phyloP scores from a whole-genome alignment of 495 filamentous ascomycete genomes.

The Daldinia loculata region DNA sequence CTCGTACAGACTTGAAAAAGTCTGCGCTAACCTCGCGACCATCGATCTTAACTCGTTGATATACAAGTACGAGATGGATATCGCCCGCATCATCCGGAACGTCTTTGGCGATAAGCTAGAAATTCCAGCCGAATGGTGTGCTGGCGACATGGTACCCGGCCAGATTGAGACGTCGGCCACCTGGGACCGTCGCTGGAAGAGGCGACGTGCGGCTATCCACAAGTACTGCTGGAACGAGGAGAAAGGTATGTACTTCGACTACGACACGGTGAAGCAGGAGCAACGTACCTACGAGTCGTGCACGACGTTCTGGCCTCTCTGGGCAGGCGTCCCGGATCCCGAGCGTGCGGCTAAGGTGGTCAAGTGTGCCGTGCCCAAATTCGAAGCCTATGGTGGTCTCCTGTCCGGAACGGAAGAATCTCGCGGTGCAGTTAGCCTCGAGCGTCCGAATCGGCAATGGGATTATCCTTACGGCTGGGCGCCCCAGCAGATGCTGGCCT shows the following conservation, averaged over 20 bases:
- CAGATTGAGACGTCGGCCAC: conserved; percentile 78
- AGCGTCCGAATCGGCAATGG: conserved; percentile 93
- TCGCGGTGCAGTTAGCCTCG: conserved; percentile 78
- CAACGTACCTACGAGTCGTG: conserved; percentile 83
- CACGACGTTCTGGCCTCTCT: conserved; percentile 97
- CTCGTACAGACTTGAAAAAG: conserved; percentile 86
- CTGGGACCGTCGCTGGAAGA: conserved; percentile 88
- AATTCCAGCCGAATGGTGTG: conserved; percentile 82
- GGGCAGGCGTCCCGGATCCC: conserved; percentile 85
- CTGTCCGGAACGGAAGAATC: conserved; percentile 87
- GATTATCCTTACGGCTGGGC: conserved; percentile 99
- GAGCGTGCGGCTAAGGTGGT: conserved; percentile 82
- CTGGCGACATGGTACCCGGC: conserved; percentile 62
- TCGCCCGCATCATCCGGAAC: conserved; percentile 80
- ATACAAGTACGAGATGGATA: conserved; percentile 96
- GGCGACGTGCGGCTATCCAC: conserved; percentile 80
- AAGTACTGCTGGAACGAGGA: conserved; percentile 91
- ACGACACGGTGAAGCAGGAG: conserved; percentile 81
- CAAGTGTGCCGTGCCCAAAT: conserved; percentile 75
- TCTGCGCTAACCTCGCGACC: conserved; percentile 88
- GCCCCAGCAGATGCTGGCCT: conserved; percentile 97
- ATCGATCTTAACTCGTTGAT: conserved; percentile 92
- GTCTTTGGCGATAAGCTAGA: conserved; percentile 80
- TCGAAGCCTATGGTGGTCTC: conserved; percentile 89
- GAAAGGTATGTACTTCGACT: conserved; percentile 96